A percentile compares a stretch with the other conserved stretches of the same genome.
Conservation (phyloP, 441 rosid genomes). For the Jatropha podagrica region DNA sequence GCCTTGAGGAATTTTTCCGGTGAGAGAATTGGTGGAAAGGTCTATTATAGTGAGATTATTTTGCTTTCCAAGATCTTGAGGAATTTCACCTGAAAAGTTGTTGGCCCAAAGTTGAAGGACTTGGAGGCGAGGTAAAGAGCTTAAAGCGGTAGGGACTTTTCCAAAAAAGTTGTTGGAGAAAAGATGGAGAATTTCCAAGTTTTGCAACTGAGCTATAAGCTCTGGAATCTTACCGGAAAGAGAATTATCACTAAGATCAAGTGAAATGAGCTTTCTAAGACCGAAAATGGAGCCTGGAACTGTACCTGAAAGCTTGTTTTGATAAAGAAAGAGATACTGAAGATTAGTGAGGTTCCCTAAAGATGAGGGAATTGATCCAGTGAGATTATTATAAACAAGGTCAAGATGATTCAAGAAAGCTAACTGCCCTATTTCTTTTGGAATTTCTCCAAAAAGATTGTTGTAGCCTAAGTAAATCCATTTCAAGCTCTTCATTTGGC, state of each 20-base stretch:
- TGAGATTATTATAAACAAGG: slow-evolving; percentile 83
- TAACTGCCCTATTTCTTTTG: slow-evolving; percentile 55
- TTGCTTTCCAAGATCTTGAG: slow-evolving; percentile 53
- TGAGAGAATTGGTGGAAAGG: slow-evolving; percentile 77
- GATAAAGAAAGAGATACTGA: slow-evolving; percentile 71
- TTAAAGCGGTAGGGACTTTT: slow-evolving; percentile 51
- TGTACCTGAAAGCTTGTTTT: slow-evolving; percentile 62
- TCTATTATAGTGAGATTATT: slow-evolving; percentile 72
- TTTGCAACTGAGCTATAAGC: slow-evolving; percentile 46
- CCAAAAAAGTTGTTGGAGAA: slow-evolving; percentile 78
- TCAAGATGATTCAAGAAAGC: slow-evolving; percentile 69
- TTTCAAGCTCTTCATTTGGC: slow-evolving; percentile 52
- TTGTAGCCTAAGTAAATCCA: slow-evolving; percentile 94
- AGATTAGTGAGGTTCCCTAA: slow-evolving; percentile 61
- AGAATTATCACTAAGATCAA: slow-evolving; percentile 76
- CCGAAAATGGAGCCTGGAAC: slow-evolving; percentile 58
- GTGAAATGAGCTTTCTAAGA: slow-evolving; percentile 55
- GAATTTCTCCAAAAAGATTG: slow-evolving; percentile 76
- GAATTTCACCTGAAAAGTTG: slow-evolving; percentile 62
- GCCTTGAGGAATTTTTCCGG: slow-evolving; percentile 60
- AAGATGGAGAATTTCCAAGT: slow-evolving; percentile 77
- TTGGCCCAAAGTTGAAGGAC: slow-evolving; percentile 92
- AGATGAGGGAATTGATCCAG: slow-evolving; percentile 64
- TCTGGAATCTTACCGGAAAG: slow-evolving; percentile 76
- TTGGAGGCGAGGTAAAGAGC: slow-evolving; percentile 67